A percentile compares a stretch with the other conserved stretches of the same genome.
These are phyloP conservation scores for Bocquillonia castaneifolia DNA, from an alignment of 441 rosid species.

Conservation along the genomic window DNA sequence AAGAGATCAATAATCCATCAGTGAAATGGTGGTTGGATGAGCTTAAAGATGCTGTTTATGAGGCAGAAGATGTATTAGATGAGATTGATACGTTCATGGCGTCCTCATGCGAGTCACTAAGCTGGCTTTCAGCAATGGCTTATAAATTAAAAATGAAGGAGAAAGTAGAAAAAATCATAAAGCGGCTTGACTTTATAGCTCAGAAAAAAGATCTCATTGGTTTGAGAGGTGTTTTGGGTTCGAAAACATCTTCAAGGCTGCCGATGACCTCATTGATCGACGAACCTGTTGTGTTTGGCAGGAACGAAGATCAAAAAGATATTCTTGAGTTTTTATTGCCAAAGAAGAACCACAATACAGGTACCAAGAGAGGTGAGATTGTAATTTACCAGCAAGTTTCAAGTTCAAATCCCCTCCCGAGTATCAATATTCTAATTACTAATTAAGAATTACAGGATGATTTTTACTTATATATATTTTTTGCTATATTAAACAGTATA, in stretches of 20 bases:
- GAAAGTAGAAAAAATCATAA: not conserved
- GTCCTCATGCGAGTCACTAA: not conserved
- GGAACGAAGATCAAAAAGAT: not conserved
- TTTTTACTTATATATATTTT: too few relatives aligned
- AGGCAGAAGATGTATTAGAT: conserved; percentile 18
- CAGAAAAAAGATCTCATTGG: conserved; percentile 2
- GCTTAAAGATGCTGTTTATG: conserved; percentile 17
- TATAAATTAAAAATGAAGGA: not conserved
- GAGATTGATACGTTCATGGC: not conserved
- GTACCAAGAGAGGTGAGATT: not conserved
- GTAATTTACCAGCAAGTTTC: too few relatives aligned
- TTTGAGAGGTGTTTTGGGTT: not conserved
- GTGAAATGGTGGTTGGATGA: conserved; percentile 8
- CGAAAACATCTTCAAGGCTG: not conserved
- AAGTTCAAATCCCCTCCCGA: too few relatives aligned
- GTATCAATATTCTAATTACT: too few relatives aligned
- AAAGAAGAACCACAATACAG: not conserved
- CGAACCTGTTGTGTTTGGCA: not conserved
- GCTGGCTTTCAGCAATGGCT: not conserved
- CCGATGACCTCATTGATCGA: conserved; percentile 1
- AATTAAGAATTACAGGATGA: too few relatives aligned
- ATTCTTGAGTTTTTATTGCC: not conserved
- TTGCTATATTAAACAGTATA: too few relatives aligned
- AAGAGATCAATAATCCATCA: conserved; percentile 1
- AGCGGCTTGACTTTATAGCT: not conserved